A percentile compares a stretch with the other conserved stretches of the same genome.
Conservation (phyloP, 768 basidiomycete species). For the Bullera alba region DNA sequence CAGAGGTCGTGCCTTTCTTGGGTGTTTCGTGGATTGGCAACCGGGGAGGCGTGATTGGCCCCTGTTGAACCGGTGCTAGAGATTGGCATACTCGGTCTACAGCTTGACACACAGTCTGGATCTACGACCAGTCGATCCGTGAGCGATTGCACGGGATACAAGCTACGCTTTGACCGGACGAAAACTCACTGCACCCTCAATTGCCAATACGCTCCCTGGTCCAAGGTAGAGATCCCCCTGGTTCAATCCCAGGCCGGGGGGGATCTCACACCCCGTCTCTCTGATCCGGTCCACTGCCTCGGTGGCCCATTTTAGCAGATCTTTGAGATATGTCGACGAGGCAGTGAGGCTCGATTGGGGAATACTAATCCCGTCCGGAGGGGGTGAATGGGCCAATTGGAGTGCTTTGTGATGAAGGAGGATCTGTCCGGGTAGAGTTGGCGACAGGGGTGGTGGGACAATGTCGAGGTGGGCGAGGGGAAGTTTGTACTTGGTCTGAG, state of each 20-base stretch:
- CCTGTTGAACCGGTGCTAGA: neutral
- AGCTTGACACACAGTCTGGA: conserved; percentile 64
- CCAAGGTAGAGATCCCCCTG: conserved; percentile 43
- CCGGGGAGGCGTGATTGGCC: neutral
- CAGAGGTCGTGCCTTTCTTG: neutral
- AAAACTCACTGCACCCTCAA: conserved; percentile 42
- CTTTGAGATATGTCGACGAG: conserved; percentile 27
- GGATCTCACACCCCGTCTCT: conserved; percentile 41
- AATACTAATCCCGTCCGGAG: conserved; percentile 26
- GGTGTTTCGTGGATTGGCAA: neutral
- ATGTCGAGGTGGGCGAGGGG: conserved; percentile 12
- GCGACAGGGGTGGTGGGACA: conserved; percentile 18
- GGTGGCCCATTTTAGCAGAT: conserved; percentile 35
- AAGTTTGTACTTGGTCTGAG: neutral
- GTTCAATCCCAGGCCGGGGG: conserved; percentile 31
- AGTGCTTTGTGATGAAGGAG: conserved; percentile 35
- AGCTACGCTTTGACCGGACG: neutral
- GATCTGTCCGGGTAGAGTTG: conserved; percentile 22
- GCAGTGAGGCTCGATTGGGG: conserved; percentile 4
- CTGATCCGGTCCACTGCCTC: conserved; percentile 42
- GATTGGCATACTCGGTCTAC: conserved; percentile 58
- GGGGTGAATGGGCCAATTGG: conserved; percentile 33
- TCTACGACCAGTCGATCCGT: conserved; percentile 15
- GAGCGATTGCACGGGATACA: too few relatives aligned
- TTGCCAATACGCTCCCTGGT: conserved; percentile 42